Conservation (phyloP, 140 eudicot genomes). For the Eryngium alpinum region DNA sequence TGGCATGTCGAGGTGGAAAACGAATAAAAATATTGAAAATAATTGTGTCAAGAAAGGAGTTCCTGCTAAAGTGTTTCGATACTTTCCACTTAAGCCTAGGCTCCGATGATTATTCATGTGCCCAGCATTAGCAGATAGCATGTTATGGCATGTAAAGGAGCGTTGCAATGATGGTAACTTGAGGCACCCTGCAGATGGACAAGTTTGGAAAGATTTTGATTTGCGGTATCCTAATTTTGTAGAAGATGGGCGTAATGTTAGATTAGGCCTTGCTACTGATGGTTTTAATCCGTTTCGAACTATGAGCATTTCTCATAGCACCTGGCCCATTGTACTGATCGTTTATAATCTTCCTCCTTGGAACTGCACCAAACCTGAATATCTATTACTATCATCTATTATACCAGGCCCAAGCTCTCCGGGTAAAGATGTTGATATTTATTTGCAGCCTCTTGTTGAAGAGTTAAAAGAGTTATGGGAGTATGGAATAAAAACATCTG, state of each 20-base stretch:
- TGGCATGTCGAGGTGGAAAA: neutral
- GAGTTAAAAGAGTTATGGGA: conserved; percentile 12
- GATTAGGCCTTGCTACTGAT: conserved; percentile 22
- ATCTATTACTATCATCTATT: neutral
- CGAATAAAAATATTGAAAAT: neutral
- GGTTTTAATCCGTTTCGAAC: conserved; percentile 9
- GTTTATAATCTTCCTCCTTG: conserved; percentile 1
- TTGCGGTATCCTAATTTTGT: neutral
- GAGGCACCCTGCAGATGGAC: conserved; percentile 16
- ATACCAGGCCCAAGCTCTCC: conserved; percentile 9
- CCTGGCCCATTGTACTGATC: conserved; percentile 4
- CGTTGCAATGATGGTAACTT: neutral
- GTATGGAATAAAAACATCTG: neutral
- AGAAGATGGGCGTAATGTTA: neutral
- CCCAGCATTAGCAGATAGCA: neutral
- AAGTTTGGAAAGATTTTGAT: conserved; percentile 20
- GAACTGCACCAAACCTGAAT: conserved; percentile 3
- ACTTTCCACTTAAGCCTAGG: conserved; percentile 10
- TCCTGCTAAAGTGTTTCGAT: neutral
- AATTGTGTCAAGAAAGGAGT: no score
- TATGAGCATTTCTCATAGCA: conserved; percentile 10
- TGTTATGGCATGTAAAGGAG: conserved; percentile 9
- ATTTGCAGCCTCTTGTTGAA: conserved; percentile 7
- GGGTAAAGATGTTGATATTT: conserved; percentile 9
- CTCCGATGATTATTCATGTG: conserved; percentile 7